Base-by-base conservation (phyloP, 2,329 filamentous ascomycete genomes). In the Aspergillus tamarii region DNA sequence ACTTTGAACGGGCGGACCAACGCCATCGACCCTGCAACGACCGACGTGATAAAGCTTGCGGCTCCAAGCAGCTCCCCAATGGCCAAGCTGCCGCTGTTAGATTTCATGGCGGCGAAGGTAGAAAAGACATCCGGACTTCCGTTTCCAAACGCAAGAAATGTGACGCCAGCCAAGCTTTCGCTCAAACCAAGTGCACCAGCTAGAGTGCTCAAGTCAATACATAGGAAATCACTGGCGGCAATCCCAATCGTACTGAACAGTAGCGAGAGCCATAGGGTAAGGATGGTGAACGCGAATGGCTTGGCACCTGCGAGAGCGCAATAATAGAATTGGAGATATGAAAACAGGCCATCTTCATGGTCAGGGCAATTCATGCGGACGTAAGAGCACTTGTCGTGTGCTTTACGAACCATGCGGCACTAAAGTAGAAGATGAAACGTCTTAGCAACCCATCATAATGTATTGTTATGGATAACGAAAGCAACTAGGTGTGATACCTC, bases 111-210 rank as follows among this genome's bases (percentile, higher is more conserved):
- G 19, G 95, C 95, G 80, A 99, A 98, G 2, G 95, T 99, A 69
- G 94, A 97, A 79, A 99, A 99, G 53, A 99, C 94, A 78, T 99
- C 95, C 2, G 95, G 95, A 66, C 94, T 98, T 59, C 95, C 95
- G 82, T 99, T 99, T 68, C 95, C 95, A 79, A 99, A 96, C 10
- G 95, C 95, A 59, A 99, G 82, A 73, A 99, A 96, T 0, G 95
- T 99, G 32, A 99, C 96, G 41, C 95, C 95, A 0, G 95, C 93
- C 79, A 99, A 85, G 77, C 93, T 98, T 82, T 99, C 94, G 77
- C 94, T 97, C 83, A 99, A 90, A 23, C 94, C 94, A 32, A 98
- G 84, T 59, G 97, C 88, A 62, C 86, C 90, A 26, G 95, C 90
- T 71, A 99, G 95, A 14, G 95, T 98, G 78, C 92, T 95, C 39